Base-by-base conservation (phyloP, 2,329 filamentous ascomycete species). In the Colletotrichum viniferum region DNA sequence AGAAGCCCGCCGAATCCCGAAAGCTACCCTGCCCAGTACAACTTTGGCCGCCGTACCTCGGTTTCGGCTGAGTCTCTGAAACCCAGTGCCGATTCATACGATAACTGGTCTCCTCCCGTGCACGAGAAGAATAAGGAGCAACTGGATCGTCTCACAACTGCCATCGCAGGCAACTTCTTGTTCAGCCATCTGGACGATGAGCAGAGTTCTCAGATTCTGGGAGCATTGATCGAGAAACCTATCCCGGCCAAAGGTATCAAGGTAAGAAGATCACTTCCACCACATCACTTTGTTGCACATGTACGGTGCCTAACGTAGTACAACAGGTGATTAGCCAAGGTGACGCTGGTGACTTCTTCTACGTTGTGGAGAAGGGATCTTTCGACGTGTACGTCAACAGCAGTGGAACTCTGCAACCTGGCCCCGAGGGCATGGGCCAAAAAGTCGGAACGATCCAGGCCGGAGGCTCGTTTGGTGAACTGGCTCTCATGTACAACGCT, bases 401-500 rank as follows among this genome's bases (percentile, higher is more conserved):
- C 14, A 90, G 90, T 12, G 96, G 97, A 76, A 88, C 92, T 55
- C 89, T 97, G 69, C 94, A 98, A 82, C 89, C 95, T 9, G 96
- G 96, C 1, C 88, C 91, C 1, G 92, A 96, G 62, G 97, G 96
- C 13, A 90, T 98, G 86, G 97, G 97, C 65, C 89, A 90, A 76
- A 94, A 95, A 80, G 96, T 98, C 32, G 92, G 92, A 79, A 92
- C 90, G 48, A 97, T 97, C 73, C 93, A 95, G 60, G 92, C 96
- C 5, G 97, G 97, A 65, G 96, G 96, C 76, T 98, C 96, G 5
- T 99, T 99, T 84, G 97, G 97, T 80, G 97, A 99, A 87, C 90
- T 99, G 72, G 97, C 97, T 14, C 89, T 99, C 81, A 98, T 99
- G 97, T 98, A 99, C 88, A 98, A 98, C 81, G 96, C 97, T 26